phyloP scores from a whole-genome alignment of 805 yeast genomes.

The Groenewaldozyma tartarivorans region DNA sequence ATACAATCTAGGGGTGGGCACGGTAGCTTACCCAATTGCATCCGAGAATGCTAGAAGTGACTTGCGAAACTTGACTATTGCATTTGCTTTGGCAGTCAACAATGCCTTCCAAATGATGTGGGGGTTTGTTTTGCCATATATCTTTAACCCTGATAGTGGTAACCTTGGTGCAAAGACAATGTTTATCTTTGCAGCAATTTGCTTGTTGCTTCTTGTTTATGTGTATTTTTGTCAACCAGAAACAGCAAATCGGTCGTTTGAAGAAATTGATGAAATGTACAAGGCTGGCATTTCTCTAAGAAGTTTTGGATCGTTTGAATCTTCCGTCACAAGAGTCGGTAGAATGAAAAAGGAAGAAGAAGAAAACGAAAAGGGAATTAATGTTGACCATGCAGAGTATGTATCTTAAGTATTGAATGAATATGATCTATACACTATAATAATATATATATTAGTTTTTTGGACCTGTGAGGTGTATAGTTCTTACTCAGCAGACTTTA shows the following conservation, averaged over 20 bases:
- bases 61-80: constrained; percentile 34
- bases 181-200: constrained; percentile 34
- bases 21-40: constrained; percentile 31
- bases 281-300: constrained; percentile 22
- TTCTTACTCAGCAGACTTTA: too few species aligned
- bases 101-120: constrained; percentile 28
- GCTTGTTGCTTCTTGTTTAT: constrained; percentile 31
- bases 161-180: constrained; percentile 39
- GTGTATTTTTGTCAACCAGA: constrained; percentile 47
- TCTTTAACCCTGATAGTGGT: constrained; percentile 37
- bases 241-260: constrained; percentile 45
- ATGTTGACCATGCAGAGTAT: too few species aligned
- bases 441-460: too few species aligned
- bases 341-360: too few species aligned
- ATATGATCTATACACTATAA: too few species aligned
- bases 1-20: constrained; percentile 33
- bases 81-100: constrained; percentile 26
- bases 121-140: constrained; percentile 36
- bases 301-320: constrained; percentile 19
- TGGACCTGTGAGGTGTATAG: too few species aligned
- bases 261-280: constrained; percentile 49
- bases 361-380: too few species aligned
- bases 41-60: constrained; percentile 33
- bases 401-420: too few species aligned
- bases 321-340: too few species aligned